Evolutionary conservation across 2,329 filamentous ascomycete species (phyloP).

Genomic region (Mycosphaerella sp.): DNA sequence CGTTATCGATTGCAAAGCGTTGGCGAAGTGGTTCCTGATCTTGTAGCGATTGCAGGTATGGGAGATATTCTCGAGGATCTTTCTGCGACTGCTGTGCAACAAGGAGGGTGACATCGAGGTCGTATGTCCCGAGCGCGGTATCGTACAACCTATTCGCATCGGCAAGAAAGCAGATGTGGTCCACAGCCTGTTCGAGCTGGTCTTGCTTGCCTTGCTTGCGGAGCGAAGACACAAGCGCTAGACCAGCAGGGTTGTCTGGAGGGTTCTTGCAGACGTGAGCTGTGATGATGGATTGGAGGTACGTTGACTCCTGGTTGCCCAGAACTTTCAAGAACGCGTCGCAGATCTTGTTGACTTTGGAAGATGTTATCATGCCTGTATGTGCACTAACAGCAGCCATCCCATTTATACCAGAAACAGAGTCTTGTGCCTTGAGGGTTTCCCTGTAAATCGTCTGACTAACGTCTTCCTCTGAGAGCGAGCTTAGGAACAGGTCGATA

Average conservation of each 20-base stretch:
- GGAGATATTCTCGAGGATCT: slow-evolving; percentile 90
- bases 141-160: slow-evolving; percentile 91
- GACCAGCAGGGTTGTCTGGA: slow-evolving; percentile 79
- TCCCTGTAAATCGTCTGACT: slow-evolving; percentile 90
- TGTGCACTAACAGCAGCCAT: slow-evolving; percentile 12
- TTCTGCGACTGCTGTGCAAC: slow-evolving; percentile 95
- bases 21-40: slow-evolving; percentile 63
- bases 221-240: slow-evolving; percentile 71
- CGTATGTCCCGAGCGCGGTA: slow-evolving; percentile 81
- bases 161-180: slow-evolving; percentile 95
- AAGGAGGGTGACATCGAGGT: slow-evolving; percentile 80
- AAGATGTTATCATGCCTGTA: slow-evolving; percentile 18
- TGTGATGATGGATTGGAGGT: slow-evolving; percentile 86
- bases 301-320: slow-evolving; percentile 54
- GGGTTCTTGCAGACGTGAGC: slow-evolving; percentile 91
- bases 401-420: slow-evolving; percentile 19
- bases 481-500: slow-evolving; percentile 74
- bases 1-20: slow-evolving; percentile 80
- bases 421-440: slow-evolving; percentile 52
- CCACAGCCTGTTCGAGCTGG: slow-evolving; percentile 79
- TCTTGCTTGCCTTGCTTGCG: slow-evolving; percentile 56
- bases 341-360: slow-evolving; percentile 83
- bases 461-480: slow-evolving; percentile 69
- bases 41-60: slow-evolving; percentile 85
- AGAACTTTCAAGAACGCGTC: slow-evolving; percentile 72